Conservation (phyloP, 176 grass and related monocot species). For the Poa pratensis region DNA sequence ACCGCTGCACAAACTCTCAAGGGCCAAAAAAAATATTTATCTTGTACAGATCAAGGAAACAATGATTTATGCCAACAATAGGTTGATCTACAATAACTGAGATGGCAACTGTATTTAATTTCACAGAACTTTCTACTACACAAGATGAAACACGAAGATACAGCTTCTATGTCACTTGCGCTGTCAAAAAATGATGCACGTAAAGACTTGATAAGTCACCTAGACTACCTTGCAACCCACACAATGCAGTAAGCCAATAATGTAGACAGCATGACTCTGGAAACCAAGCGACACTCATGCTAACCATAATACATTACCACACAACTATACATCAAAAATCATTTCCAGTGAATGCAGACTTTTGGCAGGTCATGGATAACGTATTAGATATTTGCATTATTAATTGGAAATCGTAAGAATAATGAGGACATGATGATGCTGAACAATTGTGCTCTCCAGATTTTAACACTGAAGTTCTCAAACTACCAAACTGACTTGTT, state of each 20-base stretch:
- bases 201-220: slow-evolving; percentile 12
- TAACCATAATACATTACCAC: slow-evolving; percentile 17
- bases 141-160: slow-evolving; percentile 21
- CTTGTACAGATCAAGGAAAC: slow-evolving; percentile 2
- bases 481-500: slow-evolving; percentile 26
- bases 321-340: not conserved
- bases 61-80: slow-evolving; percentile 16
- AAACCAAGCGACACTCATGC: slow-evolving; percentile 12
- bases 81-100: slow-evolving; percentile 19
- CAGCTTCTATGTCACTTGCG: slow-evolving; percentile 22
- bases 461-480: slow-evolving; percentile 6
- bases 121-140: not conserved
- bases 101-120: slow-evolving; percentile 1
- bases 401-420: not conserved
- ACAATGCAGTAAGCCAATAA: slow-evolving; percentile 17
- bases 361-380: not conserved
- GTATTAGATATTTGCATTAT: slow-evolving; percentile 3
- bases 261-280: slow-evolving; percentile 5
- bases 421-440: slow-evolving; percentile 10
- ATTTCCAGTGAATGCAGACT: slow-evolving; percentile 17
- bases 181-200: slow-evolving; percentile 19
- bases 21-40: not conserved
- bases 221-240: slow-evolving; percentile 23
- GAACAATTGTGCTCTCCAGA: not conserved
- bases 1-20: slow-evolving; percentile 3